Percentiles rank a stretch among this genome's conserved stretches.
These are phyloP conservation scores for Leccinum fallax DNA, from an alignment of 1,284 basidiomycete species.

Conservation along the genomic window DNA sequence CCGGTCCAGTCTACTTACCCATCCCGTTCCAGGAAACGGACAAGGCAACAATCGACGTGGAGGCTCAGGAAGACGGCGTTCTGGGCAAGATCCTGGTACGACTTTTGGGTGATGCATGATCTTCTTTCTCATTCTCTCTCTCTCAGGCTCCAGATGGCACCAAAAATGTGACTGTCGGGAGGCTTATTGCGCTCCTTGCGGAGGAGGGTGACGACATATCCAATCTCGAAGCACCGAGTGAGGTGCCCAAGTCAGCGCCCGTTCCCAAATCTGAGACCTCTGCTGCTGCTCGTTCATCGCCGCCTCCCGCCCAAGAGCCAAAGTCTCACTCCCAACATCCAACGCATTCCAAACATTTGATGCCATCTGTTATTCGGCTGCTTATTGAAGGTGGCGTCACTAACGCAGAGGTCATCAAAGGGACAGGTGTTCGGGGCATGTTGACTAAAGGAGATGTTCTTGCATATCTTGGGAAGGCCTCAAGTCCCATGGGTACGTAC, in stretches of 20 bases:
- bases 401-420: constrained; percentile 61
- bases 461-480: constrained; percentile 78
- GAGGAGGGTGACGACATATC: constrained; percentile 97
- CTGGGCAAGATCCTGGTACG: constrained; percentile 90
- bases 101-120: constrained; percentile 3
- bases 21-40: constrained; percentile 82
- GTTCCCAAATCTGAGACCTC: constrained; percentile 27
- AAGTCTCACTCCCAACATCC: constrained; percentile 36
- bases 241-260: constrained; percentile 29
- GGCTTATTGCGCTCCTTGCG: constrained; percentile 89
- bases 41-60: constrained; percentile 99
- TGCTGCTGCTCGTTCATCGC: constrained; percentile 33
- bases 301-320: constrained; percentile 26
- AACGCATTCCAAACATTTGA: constrained; percentile 63
- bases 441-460: constrained; percentile 91
- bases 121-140: not conserved
- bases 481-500: constrained; percentile 75
- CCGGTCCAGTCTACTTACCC: constrained; percentile 2
- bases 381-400: constrained; percentile 61
- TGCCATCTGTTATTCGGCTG: constrained; percentile 78
- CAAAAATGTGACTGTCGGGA: constrained; percentile 87
- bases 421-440: constrained; percentile 87
- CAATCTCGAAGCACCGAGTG: constrained; percentile 61
- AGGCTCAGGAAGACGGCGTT: constrained; percentile 95
- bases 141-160: constrained; percentile 75